Evolutionary conservation across 2,329 filamentous ascomycete species (phyloP), one percentile per base, ranked within the genome.

Genomic region (Botryotinia calthae): DNA sequence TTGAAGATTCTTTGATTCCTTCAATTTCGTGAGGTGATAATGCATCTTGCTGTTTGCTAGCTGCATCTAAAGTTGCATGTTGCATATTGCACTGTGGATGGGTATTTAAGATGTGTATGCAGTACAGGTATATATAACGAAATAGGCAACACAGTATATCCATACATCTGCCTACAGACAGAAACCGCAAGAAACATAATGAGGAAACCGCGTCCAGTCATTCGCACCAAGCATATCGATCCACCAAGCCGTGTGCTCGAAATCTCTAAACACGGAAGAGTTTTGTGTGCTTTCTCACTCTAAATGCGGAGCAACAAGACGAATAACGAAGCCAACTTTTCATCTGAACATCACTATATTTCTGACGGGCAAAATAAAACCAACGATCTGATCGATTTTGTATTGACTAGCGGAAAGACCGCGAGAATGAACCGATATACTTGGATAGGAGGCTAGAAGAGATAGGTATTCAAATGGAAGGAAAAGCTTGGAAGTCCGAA

Each of bases 191-290:
- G 48, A n/a, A 0, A 16, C 2, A 7, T 1, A 51, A 51, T n/a
- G 48, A n/a, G 10, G 10, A 6, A 16, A 4, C n/a, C 7, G 48
- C 25, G 37, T 34, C n/a, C 64, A 76, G 76, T 89, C 9, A 86
- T 90, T 70, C 88, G 91, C 51, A 84, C 88, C 61, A 82, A 86
- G 2, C 85, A 89, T 77, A 84, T 88, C 2, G 85, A 84, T 18
- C 79, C 82, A 2, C 75, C 87, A 2, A 83, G 82, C 7, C 82
- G 82, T 28, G 77, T 85, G 2, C 82, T 90, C n/a, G 83, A 84
- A 9, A 76, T 84, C 14, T 85, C 84, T 0, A 83, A 81, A 37
- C 82, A 84, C 9, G 83, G 86, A 54, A 86, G 84, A 82, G 79
- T 84, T 72, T 74, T 81, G 68, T 82, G 88, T 70, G 73, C 78